phyloP scores from a whole-genome alignment of 331 rosid genomes.

The Rhamnella rubrinervis region DNA sequence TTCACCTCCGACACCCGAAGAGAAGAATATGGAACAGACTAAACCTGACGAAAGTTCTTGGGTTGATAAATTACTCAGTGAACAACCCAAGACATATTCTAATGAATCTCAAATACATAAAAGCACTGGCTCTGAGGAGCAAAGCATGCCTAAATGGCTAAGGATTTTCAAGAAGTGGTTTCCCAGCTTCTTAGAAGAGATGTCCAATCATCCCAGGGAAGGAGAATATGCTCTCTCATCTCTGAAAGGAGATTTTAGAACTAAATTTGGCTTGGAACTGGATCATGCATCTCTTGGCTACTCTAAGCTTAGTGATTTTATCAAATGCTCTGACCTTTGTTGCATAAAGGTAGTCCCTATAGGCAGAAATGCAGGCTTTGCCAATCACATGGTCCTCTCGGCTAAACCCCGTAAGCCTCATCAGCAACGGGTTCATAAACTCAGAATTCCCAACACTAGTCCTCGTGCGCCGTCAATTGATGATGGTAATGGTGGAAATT shows the following conservation, averaged over 20 bases:
- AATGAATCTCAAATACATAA: slow-evolving; percentile 12
- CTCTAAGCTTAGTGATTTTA: slow-evolving; percentile 41
- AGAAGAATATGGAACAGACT: slow-evolving; percentile 17
- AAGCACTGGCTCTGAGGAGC: background rate
- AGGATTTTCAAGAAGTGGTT: slow-evolving; percentile 42
- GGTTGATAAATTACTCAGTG: slow-evolving; percentile 17
- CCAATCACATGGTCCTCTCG: slow-evolving; percentile 36
- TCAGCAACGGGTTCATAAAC: background rate
- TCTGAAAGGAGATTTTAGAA: slow-evolving; percentile 39
- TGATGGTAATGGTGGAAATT: slow-evolving; percentile 3
- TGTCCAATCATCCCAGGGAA: slow-evolving; percentile 24
- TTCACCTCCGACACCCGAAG: slow-evolving; percentile 2
- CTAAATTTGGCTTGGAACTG: slow-evolving; percentile 35
- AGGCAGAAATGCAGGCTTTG: slow-evolving; percentile 17
- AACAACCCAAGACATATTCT: slow-evolving; percentile 3
- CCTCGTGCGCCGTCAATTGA: background rate
- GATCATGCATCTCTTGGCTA: slow-evolving; percentile 41
- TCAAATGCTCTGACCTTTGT: slow-evolving; percentile 34
- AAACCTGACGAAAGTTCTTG: slow-evolving; percentile 25
- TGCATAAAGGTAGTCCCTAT: slow-evolving; percentile 23
- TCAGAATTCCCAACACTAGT: background rate
- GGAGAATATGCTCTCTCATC: slow-evolving; percentile 46
- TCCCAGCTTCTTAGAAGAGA: slow-evolving; percentile 26
- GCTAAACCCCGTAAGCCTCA: slow-evolving; percentile 20
- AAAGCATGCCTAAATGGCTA: slow-evolving; percentile 36